Conservation (phyloP, 495 filamentous ascomycete species). For the Oidiodendron maius region DNA sequence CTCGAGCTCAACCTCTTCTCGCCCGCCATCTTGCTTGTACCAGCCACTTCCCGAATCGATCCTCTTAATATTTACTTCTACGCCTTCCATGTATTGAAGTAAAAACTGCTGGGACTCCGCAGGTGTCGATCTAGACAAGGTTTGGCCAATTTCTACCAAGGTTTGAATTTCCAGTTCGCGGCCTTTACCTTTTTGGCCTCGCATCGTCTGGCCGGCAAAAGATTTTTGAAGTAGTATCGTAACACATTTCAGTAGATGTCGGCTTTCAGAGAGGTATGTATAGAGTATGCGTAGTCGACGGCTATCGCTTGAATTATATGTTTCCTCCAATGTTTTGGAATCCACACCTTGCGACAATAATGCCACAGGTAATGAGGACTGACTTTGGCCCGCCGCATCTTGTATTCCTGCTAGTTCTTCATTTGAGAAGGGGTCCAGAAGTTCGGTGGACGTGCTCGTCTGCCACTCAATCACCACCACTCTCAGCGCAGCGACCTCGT, state of each 20-base stretch:
- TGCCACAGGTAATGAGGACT: slow-evolving; percentile 33
- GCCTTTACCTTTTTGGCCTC: slow-evolving; percentile 5
- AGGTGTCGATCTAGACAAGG: background rate
- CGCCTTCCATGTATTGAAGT: slow-evolving; percentile 35
- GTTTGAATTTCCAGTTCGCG: background rate
- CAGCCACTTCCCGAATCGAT: slow-evolving; percentile 47
- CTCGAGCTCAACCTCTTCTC: slow-evolving; percentile 47
- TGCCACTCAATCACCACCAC: slow-evolving; percentile 83
- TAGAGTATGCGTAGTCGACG: slow-evolving; percentile 58
- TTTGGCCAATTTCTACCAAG: background rate
- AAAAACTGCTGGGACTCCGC: background rate
- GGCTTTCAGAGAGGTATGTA: slow-evolving; percentile 64
- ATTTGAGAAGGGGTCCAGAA: slow-evolving; percentile 58
- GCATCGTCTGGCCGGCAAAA: background rate
- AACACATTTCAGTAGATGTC: slow-evolving; percentile 39
- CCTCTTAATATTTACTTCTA: slow-evolving; percentile 37
- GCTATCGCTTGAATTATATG: slow-evolving; percentile 49
- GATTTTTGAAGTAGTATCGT: background rate
- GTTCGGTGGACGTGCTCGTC: slow-evolving; percentile 55
- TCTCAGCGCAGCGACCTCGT: slow-evolving; percentile 78
- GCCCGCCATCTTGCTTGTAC: slow-evolving; percentile 34
- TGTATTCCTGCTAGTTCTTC: slow-evolving; percentile 64
- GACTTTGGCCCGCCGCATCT: slow-evolving; percentile 52
- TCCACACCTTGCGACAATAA: slow-evolving; percentile 31
- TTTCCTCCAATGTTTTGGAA: slow-evolving; percentile 37